Conservation (phyloP, 1,139 yeast genomes). For the Komagataea norvegica region DNA sequence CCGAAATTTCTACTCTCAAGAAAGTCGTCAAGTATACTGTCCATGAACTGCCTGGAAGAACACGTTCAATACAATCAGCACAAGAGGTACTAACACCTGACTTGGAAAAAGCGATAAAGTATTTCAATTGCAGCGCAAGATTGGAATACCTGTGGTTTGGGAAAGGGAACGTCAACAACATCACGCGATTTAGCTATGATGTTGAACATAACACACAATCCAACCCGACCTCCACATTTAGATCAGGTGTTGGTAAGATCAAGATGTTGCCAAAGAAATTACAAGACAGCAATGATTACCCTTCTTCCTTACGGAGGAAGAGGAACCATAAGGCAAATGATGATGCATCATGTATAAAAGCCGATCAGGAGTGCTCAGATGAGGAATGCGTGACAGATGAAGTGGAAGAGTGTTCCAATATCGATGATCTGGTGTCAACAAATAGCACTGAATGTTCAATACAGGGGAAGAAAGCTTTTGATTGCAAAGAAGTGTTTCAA, state of each 20-base stretch:
- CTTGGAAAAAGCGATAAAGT: slow-evolving; percentile 39
- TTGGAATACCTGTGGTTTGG: slow-evolving; percentile 48
- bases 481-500: slow-evolving; percentile 18
- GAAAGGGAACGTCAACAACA: slow-evolving; percentile 33
- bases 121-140: slow-evolving; percentile 40
- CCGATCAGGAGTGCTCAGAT: slow-evolving; percentile 4
- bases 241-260: slow-evolving; percentile 31
- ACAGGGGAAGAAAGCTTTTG: slow-evolving; percentile 1
- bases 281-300: slow-evolving; percentile 17
- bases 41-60: slow-evolving; percentile 52
- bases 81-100: slow-evolving; percentile 49
- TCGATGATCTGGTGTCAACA: neutral
- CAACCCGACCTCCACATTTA: slow-evolving; percentile 17
- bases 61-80: slow-evolving; percentile 35
- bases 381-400: slow-evolving; percentile 1
- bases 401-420: neutral
- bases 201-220: slow-evolving; percentile 8
- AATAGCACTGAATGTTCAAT: neutral
- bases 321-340: slow-evolving; percentile 4
- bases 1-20: slow-evolving; percentile 57
- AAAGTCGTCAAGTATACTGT: slow-evolving; percentile 70
- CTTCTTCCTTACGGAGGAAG: slow-evolving; percentile 4
- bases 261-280: slow-evolving; percentile 24
- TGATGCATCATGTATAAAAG: neutral
- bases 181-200: slow-evolving; percentile 24